Percentiles rank a stretch among this genome's conserved stretches.
These are phyloP conservation scores for Periconia sp. DNA, from an alignment of 2,329 filamentous ascomycete genomes.

Conservation along the genomic window DNA sequence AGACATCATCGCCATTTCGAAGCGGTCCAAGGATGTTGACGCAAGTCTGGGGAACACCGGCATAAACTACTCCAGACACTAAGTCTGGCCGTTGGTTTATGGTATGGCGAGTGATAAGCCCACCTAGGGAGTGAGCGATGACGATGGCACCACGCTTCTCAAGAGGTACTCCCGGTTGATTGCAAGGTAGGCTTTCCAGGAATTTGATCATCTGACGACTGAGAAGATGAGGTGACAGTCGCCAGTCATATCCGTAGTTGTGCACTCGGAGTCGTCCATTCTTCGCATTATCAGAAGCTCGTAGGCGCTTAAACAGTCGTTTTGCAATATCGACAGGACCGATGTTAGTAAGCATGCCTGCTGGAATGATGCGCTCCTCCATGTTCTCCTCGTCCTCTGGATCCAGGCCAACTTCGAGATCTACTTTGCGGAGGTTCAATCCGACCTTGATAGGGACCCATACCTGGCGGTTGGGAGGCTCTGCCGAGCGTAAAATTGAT, in stretches of 20 bases:
- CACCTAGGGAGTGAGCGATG: slow-evolving; percentile 86
- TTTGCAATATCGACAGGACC: slow-evolving; percentile 90
- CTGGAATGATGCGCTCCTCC: slow-evolving; percentile 81
- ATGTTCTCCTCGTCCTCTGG: slow-evolving; percentile 83
- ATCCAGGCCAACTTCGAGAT: slow-evolving; percentile 84
- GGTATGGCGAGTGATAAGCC: slow-evolving; percentile 84
- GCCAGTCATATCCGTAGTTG: slow-evolving; percentile 96
- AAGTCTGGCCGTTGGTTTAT: slow-evolving; percentile 86
- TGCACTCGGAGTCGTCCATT: slow-evolving; percentile 77
- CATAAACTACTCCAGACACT: slow-evolving; percentile 85
- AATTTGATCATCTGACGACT: slow-evolving; percentile 75
- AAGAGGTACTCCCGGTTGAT: slow-evolving; percentile 61
- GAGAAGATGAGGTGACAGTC: slow-evolving; percentile 79
- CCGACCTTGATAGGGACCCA: slow-evolving; percentile 96
- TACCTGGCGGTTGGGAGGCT: slow-evolving; percentile 81
- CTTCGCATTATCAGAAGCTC: slow-evolving; percentile 74
- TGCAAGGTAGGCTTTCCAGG: slow-evolving; percentile 76
- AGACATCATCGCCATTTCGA: slow-evolving; percentile 89
- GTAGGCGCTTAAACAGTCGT: slow-evolving; percentile 78
- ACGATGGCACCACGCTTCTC: slow-evolving; percentile 74
- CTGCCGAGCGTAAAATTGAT: slow-evolving; percentile 83
- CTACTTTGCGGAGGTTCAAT: slow-evolving; percentile 87
- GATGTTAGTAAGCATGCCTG: slow-evolving; percentile 88
- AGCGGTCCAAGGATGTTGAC: slow-evolving; percentile 91
- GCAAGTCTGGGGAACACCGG: slow-evolving; percentile 82